phyloP scores from a whole-genome alignment of 805 yeast species.

The Teunomyces panamensis region DNA sequence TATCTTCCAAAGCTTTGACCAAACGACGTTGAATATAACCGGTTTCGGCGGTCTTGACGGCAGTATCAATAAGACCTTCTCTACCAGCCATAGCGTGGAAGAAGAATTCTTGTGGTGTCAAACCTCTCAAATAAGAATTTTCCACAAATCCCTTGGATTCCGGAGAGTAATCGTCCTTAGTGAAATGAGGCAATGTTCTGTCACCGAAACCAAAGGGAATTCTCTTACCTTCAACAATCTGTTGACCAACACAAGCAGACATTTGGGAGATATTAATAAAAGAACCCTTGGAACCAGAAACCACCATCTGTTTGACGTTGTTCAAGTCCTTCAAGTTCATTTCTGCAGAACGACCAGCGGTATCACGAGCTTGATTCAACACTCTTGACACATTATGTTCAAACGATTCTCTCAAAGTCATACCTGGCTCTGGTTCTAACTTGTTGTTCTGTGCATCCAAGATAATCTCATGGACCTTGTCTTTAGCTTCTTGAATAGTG shows the following conservation, averaged over 20 bases:
- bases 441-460: constrained; percentile 86
- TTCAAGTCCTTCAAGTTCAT: constrained; percentile 89
- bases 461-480: constrained; percentile 90
- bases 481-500: constrained; percentile 90
- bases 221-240: constrained; percentile 99
- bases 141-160: constrained; percentile 98
- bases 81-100: constrained; percentile 99
- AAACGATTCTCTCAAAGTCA: constrained; percentile 97
- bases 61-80: constrained; percentile 99
- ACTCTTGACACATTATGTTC: constrained; percentile 96
- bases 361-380: constrained; percentile 96
- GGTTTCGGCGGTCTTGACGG: constrained; percentile 98
- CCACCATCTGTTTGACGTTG: constrained; percentile 98
- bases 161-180: constrained; percentile 97
- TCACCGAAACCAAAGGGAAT: constrained; percentile 96
- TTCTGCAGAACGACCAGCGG: constrained; percentile 98
- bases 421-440: constrained; percentile 96
- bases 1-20: constrained; percentile 94
- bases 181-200: constrained; percentile 95
- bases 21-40: constrained; percentile 98
- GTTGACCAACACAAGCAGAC: constrained; percentile 99
- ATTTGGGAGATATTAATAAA: constrained; percentile 97
- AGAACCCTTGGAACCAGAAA: constrained; percentile 99
- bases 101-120: constrained; percentile 97
- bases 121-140: constrained; percentile 93